Conservation (phyloP, 805 yeast species). For the Sugiyamaella valdiviana region DNA sequence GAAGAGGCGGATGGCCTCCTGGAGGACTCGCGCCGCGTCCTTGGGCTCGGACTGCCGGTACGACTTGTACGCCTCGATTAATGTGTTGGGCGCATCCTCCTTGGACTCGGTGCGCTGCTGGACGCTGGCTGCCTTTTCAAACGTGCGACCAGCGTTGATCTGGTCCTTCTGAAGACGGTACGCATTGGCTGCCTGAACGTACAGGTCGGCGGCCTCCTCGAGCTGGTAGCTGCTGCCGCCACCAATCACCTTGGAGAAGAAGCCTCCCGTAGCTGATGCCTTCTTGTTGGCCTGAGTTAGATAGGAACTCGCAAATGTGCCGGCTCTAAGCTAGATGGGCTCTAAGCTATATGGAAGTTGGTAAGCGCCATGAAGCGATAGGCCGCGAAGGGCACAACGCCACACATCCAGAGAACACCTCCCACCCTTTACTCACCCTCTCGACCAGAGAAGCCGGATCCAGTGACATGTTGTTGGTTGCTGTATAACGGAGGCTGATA, state of each 20-base stretch:
- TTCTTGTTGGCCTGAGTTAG: slow-evolving; percentile 54
- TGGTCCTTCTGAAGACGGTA: slow-evolving; percentile 68
- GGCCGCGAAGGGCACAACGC: not conserved
- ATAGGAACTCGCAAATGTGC: not conserved
- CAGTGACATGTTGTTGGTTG: slow-evolving; percentile 3
- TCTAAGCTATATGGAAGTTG: not conserved
- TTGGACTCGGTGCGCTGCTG: slow-evolving; percentile 68
- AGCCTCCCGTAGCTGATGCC: slow-evolving; percentile 63
- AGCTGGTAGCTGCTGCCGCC: slow-evolving; percentile 54
- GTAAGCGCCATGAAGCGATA: not conserved
- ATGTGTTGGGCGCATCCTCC: slow-evolving; percentile 87
- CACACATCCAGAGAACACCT: not conserved
- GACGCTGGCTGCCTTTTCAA: slow-evolving; percentile 77
- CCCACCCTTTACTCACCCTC: not conserved
- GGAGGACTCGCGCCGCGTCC: slow-evolving; percentile 66
- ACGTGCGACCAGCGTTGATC: slow-evolving; percentile 71
- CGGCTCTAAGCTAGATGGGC: not conserved
- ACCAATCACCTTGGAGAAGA: slow-evolving; percentile 41
- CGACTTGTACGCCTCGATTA: slow-evolving; percentile 85
- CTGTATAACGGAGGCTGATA: too few species aligned
- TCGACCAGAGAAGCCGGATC: not conserved
- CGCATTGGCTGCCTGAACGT: slow-evolving; percentile 87
- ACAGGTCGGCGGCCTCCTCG: slow-evolving; percentile 91
- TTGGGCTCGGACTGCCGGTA: slow-evolving; percentile 66
- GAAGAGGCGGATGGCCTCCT: slow-evolving; percentile 73